These are phyloP conservation scores for Flaveria robusta DNA, from an alignment of 129 eudicot genomes.

Conservation along the genomic window DNA sequence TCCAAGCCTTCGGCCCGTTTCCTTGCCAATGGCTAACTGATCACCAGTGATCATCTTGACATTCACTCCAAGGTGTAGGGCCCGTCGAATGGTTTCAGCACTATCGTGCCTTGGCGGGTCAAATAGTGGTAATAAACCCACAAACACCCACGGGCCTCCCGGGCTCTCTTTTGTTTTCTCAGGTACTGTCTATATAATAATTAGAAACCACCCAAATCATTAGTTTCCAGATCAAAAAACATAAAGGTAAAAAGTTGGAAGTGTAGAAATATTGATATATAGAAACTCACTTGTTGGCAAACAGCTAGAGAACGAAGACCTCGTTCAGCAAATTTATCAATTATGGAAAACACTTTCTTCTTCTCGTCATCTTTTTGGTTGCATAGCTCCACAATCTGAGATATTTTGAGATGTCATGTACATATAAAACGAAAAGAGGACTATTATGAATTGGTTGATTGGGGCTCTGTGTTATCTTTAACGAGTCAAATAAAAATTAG, in stretches of 20 bases:
- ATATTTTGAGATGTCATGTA: slow-evolving; percentile 4
- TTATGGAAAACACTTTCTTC: slow-evolving; percentile 69
- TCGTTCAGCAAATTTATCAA: slow-evolving; percentile 86
- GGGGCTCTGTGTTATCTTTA: not conserved
- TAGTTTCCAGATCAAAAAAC: not conserved
- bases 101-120: slow-evolving; percentile 97
- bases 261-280: too few relatives aligned
- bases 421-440: not conserved
- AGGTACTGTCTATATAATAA: slow-evolving; percentile 54
- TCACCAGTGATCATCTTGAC: slow-evolving; percentile 98
- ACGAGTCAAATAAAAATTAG: not conserved
- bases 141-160: slow-evolving; percentile 77
- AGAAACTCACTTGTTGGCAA: slow-evolving; percentile 57
- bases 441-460: not conserved
- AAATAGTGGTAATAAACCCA: slow-evolving; percentile 83
- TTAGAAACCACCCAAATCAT: not conserved
- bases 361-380: slow-evolving; percentile 48
- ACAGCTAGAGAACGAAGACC: slow-evolving; percentile 92
- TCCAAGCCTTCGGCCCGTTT: slow-evolving; percentile 86
- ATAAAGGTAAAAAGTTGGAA: not conserved
- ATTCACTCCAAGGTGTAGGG: slow-evolving; percentile 84
- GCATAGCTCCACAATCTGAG: slow-evolving; percentile 75
- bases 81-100: slow-evolving; percentile 88
- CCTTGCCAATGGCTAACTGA: slow-evolving; percentile 93
- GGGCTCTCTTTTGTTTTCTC: slow-evolving; percentile 84